Evolutionary conservation across 768 basidiomycete species (phyloP).

Genomic region (Boletales sp.): DNA sequence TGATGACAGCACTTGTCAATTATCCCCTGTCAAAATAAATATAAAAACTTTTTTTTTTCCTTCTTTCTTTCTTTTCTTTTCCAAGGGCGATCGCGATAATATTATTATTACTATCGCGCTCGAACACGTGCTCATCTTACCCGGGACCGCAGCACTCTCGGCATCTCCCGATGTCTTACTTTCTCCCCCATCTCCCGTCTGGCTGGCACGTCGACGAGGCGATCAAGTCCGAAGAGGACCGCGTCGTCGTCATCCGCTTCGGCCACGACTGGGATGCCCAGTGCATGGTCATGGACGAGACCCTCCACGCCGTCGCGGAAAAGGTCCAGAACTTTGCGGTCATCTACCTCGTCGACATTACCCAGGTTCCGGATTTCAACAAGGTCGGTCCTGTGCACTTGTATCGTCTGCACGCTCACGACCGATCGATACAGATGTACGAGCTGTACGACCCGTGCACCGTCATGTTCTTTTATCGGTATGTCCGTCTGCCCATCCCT

Average conservation of each 20-base stretch:
- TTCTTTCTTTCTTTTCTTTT: too few relatives aligned
- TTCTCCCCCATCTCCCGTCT: conserved; percentile 82
- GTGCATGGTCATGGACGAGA: conserved; percentile 99
- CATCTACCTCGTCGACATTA: conserved; percentile 93
- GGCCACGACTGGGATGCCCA: conserved; percentile 91
- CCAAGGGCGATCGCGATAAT: background rate
- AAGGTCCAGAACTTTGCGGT: conserved; percentile 99
- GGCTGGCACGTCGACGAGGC: conserved; percentile 99
- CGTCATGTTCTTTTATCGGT: conserved; percentile 99
- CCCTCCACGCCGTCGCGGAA: conserved; percentile 85
- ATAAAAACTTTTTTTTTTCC: too few relatives aligned
- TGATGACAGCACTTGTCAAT: conserved; percentile 2
- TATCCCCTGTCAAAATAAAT: background rate
- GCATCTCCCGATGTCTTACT: conserved; percentile 67
- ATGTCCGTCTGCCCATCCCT: conserved; percentile 20
- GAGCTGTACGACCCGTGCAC: conserved; percentile 97
- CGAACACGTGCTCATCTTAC: too few relatives aligned
- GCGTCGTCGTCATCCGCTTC: conserved; percentile 91
- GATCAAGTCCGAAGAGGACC: conserved; percentile 96
- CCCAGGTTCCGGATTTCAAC: conserved; percentile 97
- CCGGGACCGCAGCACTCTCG: too few relatives aligned
- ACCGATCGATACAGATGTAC: conserved; percentile 83
- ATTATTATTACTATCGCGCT: background rate
- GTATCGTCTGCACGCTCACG: background rate
- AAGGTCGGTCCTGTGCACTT: conserved; percentile 50